Conservation (phyloP, 1,139 yeast species). For the Saccharomyces uvarum region DNA sequence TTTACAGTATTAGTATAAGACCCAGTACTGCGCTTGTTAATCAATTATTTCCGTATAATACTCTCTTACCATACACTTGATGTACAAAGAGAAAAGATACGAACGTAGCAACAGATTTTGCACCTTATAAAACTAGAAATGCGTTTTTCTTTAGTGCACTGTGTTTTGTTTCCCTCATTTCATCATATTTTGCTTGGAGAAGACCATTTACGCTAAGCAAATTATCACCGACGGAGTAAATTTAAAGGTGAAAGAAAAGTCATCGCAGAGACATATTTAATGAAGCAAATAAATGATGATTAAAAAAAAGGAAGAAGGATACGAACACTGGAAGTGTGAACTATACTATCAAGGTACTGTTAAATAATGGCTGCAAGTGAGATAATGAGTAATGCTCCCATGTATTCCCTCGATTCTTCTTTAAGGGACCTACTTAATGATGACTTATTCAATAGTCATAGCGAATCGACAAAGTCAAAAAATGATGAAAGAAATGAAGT, state of each 20-base stretch:
- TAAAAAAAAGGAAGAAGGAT: background rate
- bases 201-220: background rate
- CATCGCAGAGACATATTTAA: background rate
- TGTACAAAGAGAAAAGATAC: background rate
- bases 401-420: background rate
- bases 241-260: background rate
- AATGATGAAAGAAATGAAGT: slow-evolving; percentile 4
- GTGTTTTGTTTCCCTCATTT: background rate
- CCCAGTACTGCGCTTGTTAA: background rate
- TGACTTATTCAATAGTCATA: background rate
- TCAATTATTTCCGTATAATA: background rate
- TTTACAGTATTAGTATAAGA: background rate
- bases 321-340: background rate
- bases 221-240: background rate
- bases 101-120: background rate
- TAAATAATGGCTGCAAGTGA: background rate
- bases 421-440: slow-evolving; percentile 14
- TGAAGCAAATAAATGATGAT: background rate
- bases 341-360: background rate
- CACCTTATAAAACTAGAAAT: no score
- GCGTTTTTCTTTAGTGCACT: background rate
- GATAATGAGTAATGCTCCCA: background rate
- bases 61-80: background rate
- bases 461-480: background rate
- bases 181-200: background rate